Evolutionary conservation across 148 eudicot genomes (phyloP).

Genomic region (Camellia japonica): DNA sequence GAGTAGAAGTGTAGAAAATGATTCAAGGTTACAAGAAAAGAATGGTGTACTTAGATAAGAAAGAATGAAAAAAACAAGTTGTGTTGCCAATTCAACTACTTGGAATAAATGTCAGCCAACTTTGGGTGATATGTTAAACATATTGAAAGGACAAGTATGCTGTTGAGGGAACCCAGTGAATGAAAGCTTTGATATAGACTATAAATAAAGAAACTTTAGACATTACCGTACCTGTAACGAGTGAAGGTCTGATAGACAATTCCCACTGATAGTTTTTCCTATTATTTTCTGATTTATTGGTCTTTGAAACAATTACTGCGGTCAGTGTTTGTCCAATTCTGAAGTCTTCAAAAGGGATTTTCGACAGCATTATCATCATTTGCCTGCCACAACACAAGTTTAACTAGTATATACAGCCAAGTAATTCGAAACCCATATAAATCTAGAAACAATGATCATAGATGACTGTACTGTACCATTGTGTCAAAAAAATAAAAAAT

Average conservation of each 20-base stretch:
- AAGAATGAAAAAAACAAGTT: not conserved
- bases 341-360: constrained; percentile 58
- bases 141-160: constrained; percentile 4
- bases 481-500: not conserved
- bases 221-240: constrained; percentile 52
- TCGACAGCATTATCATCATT: constrained; percentile 53
- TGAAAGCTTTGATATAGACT: too few species aligned
- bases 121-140: constrained; percentile 1
- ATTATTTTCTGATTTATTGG: constrained; percentile 32
- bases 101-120: not conserved
- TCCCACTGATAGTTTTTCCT: constrained; percentile 59
- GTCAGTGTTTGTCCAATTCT: constrained; percentile 79
- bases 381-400: constrained; percentile 32
- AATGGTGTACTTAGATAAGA: not conserved
- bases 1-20: not conserved
- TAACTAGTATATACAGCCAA: not conserved
- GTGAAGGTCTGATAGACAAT: constrained; percentile 73
- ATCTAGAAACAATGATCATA: not conserved
- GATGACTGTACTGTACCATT: not conserved
- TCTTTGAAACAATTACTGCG: constrained; percentile 67
- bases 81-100: not conserved
- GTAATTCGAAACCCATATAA: not conserved
- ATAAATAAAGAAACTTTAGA: constrained; percentile 7
- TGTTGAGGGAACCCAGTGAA: not conserved
- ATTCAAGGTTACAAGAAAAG: not conserved